Evolutionary conservation across 768 basidiomycete genomes (phyloP).

Genomic region (Dentipellis sp.): DNA sequence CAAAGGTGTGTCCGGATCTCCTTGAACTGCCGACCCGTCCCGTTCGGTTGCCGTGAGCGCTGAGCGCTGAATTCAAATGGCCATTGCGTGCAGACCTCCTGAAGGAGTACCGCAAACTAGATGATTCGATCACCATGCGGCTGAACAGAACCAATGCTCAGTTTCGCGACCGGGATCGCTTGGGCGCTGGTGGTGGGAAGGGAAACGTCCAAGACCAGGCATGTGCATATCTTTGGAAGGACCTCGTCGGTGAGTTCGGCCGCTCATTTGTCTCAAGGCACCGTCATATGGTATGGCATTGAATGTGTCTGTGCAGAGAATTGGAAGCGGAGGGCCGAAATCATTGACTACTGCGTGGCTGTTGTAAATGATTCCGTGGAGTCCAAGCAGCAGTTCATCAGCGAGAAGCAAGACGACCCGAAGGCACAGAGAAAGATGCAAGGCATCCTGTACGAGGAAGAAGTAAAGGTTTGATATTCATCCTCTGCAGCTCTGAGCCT

Average conservation of each 20-base stretch:
- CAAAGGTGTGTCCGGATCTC: conserved; percentile 42
- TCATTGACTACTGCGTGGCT: conserved; percentile 67
- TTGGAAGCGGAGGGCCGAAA: conserved; percentile 66
- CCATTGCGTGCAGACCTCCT: conserved; percentile 49
- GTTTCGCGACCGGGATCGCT: conserved; percentile 63
- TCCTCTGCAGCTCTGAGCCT: too few relatives aligned
- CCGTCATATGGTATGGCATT: conserved; percentile 21
- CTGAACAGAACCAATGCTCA: conserved; percentile 72
- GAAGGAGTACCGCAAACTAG: conserved; percentile 71
- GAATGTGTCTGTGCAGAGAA: conserved; percentile 29
- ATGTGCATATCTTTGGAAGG: conserved; percentile 69
- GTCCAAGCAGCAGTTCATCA: conserved; percentile 42
- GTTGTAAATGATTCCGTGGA: conserved; percentile 58
- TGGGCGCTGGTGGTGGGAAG: conserved; percentile 29
- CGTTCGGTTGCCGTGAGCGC: too few relatives aligned
- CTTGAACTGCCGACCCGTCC: conserved; percentile 1
- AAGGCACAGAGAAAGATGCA: conserved; percentile 39
- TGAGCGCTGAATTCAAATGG: conserved; percentile 4
- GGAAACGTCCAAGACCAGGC: conserved; percentile 63
- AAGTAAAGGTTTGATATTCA: conserved; percentile 51
- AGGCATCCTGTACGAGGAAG: conserved; percentile 50
- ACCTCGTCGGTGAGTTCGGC: conserved; percentile 57
- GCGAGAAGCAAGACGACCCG: conserved; percentile 34
- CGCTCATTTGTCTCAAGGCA: conserved; percentile 11
- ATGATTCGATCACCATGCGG: conserved; percentile 74